Conservation (phyloP, 345 rosid genomes). For the Moringa oleifera region DNA sequence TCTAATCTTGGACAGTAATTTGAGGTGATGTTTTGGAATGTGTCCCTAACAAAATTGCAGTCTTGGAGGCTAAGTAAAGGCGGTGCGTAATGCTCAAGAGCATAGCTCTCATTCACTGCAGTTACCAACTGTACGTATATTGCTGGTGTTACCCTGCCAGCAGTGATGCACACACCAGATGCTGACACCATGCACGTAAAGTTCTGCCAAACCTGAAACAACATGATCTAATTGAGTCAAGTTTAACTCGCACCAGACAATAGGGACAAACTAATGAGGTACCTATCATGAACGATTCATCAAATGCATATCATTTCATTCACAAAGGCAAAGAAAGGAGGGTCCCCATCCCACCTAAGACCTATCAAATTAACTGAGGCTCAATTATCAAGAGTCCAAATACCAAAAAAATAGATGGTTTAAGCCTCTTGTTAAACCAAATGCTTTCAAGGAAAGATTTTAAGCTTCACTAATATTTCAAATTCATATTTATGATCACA, state of each 20-base stretch:
- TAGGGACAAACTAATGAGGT: not conserved
- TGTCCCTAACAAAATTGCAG: constrained; percentile 77
- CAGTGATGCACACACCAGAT: constrained; percentile 47
- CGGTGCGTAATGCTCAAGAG: constrained; percentile 83
- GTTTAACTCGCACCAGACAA: not conserved
- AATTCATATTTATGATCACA: too few relatives aligned
- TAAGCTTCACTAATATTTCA: too few relatives aligned
- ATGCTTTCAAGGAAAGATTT: too few relatives aligned
- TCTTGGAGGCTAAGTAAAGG: constrained; percentile 80
- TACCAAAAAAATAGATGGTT: too few relatives aligned
- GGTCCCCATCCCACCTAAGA: too few relatives aligned
- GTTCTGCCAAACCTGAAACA: constrained; percentile 67
- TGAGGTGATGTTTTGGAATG: constrained; percentile 66
- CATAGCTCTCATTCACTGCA: constrained; percentile 80
- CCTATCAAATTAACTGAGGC: too few relatives aligned
- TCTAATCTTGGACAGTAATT: constrained; percentile 71
- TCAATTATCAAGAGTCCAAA: too few relatives aligned
- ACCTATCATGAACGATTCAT: not conserved
- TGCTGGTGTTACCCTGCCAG: constrained; percentile 81
- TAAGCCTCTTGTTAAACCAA: too few relatives aligned
- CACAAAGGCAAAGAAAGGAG: too few relatives aligned
- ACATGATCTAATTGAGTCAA: not conserved
- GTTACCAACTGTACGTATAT: constrained; percentile 52
- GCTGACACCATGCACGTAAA: constrained; percentile 54
- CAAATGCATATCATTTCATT: too few relatives aligned